phyloP scores from a whole-genome alignment of 441 rosid genomes.

The Pelargonium myrrhifolium region DNA sequence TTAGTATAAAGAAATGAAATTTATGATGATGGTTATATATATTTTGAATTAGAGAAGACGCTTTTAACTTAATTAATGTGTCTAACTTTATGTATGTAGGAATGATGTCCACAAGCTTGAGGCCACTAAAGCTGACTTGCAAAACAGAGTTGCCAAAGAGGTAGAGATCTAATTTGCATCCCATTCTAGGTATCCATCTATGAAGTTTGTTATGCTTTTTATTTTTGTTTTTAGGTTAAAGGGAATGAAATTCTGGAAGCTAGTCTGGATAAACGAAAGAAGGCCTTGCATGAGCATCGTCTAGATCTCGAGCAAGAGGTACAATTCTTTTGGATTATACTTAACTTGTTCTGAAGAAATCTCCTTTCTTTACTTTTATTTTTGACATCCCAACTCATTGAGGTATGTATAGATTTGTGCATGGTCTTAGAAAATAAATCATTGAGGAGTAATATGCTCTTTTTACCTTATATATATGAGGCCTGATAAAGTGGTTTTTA shows the following conservation, averaged over 20 bases:
- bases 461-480: no score
- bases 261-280: slow-evolving; percentile 58
- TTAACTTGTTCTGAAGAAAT: slow-evolving; percentile 2
- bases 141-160: slow-evolving; percentile 62
- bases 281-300: slow-evolving; percentile 57
- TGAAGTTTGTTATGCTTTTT: slow-evolving; percentile 16
- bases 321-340: slow-evolving; percentile 23
- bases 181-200: slow-evolving; percentile 13
- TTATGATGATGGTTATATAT: neutral
- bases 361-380: slow-evolving; percentile 1
- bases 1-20: neutral
- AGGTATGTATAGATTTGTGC: no score
- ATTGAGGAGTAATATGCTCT: no score
- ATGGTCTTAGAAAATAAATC: no score
- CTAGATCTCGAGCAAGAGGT: slow-evolving; percentile 74
- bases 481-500: no score
- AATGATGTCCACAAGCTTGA: slow-evolving; percentile 65
- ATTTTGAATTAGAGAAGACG: slow-evolving; percentile 4
- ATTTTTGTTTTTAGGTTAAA: slow-evolving; percentile 40
- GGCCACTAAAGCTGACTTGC: slow-evolving; percentile 53
- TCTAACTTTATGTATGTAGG: slow-evolving; percentile 37
- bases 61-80: neutral
- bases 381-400: neutral
- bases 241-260: slow-evolving; percentile 54
- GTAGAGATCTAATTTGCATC: slow-evolving; percentile 26